Percentiles rank a stretch among this genome's conserved stretches.
Conservation (phyloP, 257 asterid species). For the Solanum pinnatisectum region DNA sequence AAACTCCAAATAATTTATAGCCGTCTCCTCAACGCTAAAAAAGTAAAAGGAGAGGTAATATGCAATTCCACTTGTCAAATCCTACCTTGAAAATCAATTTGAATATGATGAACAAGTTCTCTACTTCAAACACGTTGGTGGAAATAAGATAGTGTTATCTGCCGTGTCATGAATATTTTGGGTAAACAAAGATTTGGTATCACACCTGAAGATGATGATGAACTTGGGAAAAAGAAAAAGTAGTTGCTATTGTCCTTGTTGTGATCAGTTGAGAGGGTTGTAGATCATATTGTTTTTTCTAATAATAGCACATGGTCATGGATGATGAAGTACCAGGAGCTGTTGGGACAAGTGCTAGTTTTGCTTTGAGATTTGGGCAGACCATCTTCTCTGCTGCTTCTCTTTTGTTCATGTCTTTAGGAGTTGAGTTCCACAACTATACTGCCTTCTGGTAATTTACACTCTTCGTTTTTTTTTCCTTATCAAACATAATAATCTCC, state of each 20-base stretch:
- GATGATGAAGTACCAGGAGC: constrained; percentile 46
- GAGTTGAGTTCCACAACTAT: constrained; percentile 63
- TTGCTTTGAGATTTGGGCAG: constrained; percentile 55
- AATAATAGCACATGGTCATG: constrained; percentile 9
- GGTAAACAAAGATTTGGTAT: no score
- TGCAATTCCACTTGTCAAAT: constrained; percentile 1
- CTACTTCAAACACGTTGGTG: background rate
- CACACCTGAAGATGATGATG: no score
- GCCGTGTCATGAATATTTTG: no score
- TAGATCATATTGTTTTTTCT: no score
- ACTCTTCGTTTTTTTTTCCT: background rate
- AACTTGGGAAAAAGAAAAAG: no score
- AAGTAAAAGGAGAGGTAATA: background rate
- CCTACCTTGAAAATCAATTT: background rate
- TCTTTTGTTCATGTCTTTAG: constrained; percentile 61
- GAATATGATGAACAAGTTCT: background rate
- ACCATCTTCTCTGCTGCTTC: constrained; percentile 49
- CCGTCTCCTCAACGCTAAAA: background rate
- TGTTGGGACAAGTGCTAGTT: constrained; percentile 51
- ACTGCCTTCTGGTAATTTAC: constrained; percentile 62
- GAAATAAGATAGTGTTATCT: no score
- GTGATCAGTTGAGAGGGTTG: no score
- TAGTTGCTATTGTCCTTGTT: no score
- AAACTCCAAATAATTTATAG: background rate
- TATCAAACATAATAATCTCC: no score